Evolutionary conservation across 352 stramenopile species (phyloP), one percentile per base, ranked within the genome.

Genomic region (Phytopythium aichiense): DNA sequence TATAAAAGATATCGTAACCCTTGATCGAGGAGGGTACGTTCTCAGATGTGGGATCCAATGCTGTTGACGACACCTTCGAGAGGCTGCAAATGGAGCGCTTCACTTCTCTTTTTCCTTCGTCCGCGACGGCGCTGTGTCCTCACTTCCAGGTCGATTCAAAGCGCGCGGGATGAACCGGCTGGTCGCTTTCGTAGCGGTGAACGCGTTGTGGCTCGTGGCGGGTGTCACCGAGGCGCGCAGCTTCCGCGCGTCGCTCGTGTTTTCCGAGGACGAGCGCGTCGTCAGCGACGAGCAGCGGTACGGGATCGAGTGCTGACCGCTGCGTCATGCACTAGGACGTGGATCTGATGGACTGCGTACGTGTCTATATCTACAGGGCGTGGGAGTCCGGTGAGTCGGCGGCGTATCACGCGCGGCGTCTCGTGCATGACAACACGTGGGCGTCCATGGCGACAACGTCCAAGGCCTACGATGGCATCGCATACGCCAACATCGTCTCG

Each of bases 391-490:
- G 16, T 4, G 54, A 40, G 7, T 38, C 35, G 13, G 54, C 54
- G 35, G 79, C 73, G 22, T 62, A 74, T 20, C 75, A 88, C 54
- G 79, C 83, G 28, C 77, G 83, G 15, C 68, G 83, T 52, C 68
- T 92, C 51, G 83, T 92, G 61, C 77, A 88, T 37, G 60, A 73
- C 28, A 90, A 90, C 62, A 62, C 72, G 37, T 92, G 83, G 83
- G 75, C 68, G 37, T 89, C 77, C 20, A 67, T 92, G 52, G 73
- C 80, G 30, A 90, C 83, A 11, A 72, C 84, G 51, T 90, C 80
- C 40, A 63, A 81, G 58, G 69, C 82, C 37, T 87, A 84, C 53
- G 56, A 72, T 40, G 83, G 83, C 40, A 61, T 78, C 8, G 76
- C 83, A 1, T 88, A 76, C 50, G 79, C 61, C 59, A 81, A 70